These are phyloP conservation scores for Hypsizygus ulmarius DNA, from an alignment of 1,284 basidiomycete species.

Conservation along the genomic window DNA sequence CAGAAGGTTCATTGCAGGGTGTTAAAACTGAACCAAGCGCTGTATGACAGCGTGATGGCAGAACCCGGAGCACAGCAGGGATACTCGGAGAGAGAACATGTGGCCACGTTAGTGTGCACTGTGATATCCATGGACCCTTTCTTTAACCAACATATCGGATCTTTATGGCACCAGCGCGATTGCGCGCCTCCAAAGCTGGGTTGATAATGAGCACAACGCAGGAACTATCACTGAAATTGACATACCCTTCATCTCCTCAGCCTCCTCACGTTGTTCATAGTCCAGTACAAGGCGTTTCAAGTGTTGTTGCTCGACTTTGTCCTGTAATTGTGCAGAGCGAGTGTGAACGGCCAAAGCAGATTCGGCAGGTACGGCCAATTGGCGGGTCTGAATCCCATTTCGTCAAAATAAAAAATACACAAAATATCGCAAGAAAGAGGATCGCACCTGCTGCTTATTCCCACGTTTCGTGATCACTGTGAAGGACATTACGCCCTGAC, in stretches of 20 bases:
- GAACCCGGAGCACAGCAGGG: conserved; percentile 1
- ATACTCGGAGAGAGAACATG: conserved; percentile 2
- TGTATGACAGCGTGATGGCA: not conserved
- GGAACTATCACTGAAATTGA: not conserved
- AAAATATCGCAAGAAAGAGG: conserved; percentile 1
- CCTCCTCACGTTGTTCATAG: conserved; percentile 84
- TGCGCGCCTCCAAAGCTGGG: conserved; percentile 66
- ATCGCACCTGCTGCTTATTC: conserved; percentile 82
- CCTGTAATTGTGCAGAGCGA: conserved; percentile 84
- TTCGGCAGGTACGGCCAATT: conserved; percentile 83
- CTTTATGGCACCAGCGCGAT: conserved; percentile 63
- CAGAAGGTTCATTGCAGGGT: no score
- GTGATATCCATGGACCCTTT: not conserved
- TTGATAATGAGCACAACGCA: conserved; percentile 8
- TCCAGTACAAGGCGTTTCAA: conserved; percentile 89
- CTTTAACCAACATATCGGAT: conserved; percentile 65
- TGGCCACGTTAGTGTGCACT: conserved; percentile 1
- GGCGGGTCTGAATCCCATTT: conserved; percentile 56
- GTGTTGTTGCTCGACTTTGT: conserved; percentile 93
- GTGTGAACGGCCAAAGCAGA: conserved; percentile 89
- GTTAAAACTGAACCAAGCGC: no score
- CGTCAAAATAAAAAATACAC: conserved; percentile 7
- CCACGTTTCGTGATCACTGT: conserved; percentile 92
- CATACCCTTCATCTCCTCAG: conserved; percentile 72
- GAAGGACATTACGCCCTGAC: conserved; percentile 79